Evolutionary conservation across 176 grass and related monocot species (phyloP), one percentile per base, ranked within the genome.

Genomic region (Sorghum bicolor): DNA sequence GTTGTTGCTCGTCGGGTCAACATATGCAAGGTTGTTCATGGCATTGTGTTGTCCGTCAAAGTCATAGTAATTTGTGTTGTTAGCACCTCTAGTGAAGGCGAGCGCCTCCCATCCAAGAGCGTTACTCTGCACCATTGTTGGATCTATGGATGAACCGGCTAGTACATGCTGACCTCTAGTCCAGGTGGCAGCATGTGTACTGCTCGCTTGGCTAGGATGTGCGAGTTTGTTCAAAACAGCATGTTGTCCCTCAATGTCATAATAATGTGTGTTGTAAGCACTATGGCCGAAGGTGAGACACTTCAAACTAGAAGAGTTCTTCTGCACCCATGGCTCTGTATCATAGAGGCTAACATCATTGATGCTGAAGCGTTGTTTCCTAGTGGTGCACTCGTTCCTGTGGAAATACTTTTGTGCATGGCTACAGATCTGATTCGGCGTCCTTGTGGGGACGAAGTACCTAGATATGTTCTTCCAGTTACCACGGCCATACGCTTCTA

Each of bases 391-490:
- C 26, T 45, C 14, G 3, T 29, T 13, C 24, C 70, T 45, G 9
- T 2, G 24, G 40, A 72, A 72, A 45, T 45, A 72, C 14, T 72
- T 72, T 0, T 45, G 13, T 6, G 70, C 70, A 45, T 45, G 70
- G 70, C 70, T 72, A 0, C 24, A 45, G 6, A 72, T 45, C 14
- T 45, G 70, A 0, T 16, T 1, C 10, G 24, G 39, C 1, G 70
- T 72, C 70, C 43, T 72, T 7, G 25, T 72, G 3, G 24, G 40
- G 43, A 45, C 24, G 2, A 17, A 45, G 40, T 45, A 15, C 13
- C 6, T 72, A 15, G 70, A 72, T 14, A 72, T 72, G 13, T 16
- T 45, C 70, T 72, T 84, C 69, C 76, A 84, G 8, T 84, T 62
- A n/a, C 82, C 87, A 2, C 29, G 45, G 0, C 69, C 69, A 3